Base-by-base conservation (phyloP, 2,329 filamentous ascomycete genomes). In the Aspergillus ustus region DNA sequence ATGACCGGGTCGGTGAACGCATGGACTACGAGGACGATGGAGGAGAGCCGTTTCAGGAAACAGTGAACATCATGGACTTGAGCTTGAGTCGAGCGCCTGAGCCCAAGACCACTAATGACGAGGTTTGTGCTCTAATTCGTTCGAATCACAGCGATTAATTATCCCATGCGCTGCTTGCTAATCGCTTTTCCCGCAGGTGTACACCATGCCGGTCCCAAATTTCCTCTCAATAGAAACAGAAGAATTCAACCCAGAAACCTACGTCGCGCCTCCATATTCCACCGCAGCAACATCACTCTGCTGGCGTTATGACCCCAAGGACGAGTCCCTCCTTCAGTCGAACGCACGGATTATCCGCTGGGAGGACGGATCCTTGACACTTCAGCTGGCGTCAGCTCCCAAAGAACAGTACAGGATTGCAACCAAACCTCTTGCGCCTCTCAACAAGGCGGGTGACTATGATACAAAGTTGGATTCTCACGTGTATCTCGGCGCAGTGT, bases 301-400 rank as follows among this genome's bases (percentile, higher is more conserved):
- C 69, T 89, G 87, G 87, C 84, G 88, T 55, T 83, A 84, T 68
- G 86, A 87, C 51, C 87, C 87, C n/a, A 82, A 82, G 2, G 79
- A 88, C 59, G 81, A 82, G 6, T 75, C 78, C 4, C 74, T 83
- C 43, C 76, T 89, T 15, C 87, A 90, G 70, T 89, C 87, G 7
- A 90, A 89, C 68, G 85, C 87, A 11, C 86, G 87, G 45, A 81
- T 90, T 55, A 80, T 89, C 53, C 83, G 85, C 64, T 90, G 88
- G 88, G 87, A 86, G 19, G 87, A 90, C 69, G 88, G 88, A 43
- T 88, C 85, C 4, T 75, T 89, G 51, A 89, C 87, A 2, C 78
- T 90, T 4, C 88, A 90, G 69, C 80, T 89, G 43, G 87, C 86
- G 25, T 87, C 84, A 15, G 83, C 87, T 43, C 85, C 87, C 1